phyloP scores from a whole-genome alignment of 1,139 yeast genomes.

The Blastobotrys arbuscula region DNA sequence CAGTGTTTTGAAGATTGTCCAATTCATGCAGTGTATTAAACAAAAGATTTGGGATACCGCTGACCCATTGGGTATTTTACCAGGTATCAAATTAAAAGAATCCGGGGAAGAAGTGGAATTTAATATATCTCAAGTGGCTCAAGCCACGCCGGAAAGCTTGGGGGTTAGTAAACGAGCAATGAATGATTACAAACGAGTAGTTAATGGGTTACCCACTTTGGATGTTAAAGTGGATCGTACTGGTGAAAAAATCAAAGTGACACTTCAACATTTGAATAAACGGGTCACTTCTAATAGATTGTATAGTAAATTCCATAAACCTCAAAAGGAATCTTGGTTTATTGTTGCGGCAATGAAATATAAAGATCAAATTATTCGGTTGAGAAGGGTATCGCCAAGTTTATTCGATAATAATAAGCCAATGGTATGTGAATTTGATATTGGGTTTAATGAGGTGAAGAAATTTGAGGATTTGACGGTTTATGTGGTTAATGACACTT shows the following conservation, averaged over 20 bases:
- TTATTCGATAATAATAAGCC: neutral
- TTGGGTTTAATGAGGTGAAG: slow-evolving; percentile 2
- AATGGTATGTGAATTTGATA: slow-evolving; percentile 6
- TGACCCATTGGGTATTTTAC: slow-evolving; percentile 61
- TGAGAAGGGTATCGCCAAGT: slow-evolving; percentile 9
- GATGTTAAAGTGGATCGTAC: slow-evolving; percentile 31
- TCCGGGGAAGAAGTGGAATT: slow-evolving; percentile 14
- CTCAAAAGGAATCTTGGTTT: slow-evolving; percentile 95
- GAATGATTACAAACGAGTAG: slow-evolving; percentile 37
- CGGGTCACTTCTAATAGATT: slow-evolving; percentile 50
- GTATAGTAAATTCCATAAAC: slow-evolving; percentile 75
- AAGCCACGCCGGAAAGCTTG: slow-evolving; percentile 18
- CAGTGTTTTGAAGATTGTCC: slow-evolving; percentile 55
- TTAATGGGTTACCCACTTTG: slow-evolving; percentile 46
- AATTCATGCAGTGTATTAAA: slow-evolving; percentile 79
- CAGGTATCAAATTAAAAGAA: slow-evolving; percentile 49
- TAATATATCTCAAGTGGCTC: slow-evolving; percentile 26
- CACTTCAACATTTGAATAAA: slow-evolving; percentile 45
- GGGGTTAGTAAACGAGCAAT: slow-evolving; percentile 33
- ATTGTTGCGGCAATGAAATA: slow-evolving; percentile 50
- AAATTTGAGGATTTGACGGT: slow-evolving; percentile 10
- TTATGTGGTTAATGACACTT: slow-evolving; percentile 8
- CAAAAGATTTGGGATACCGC: slow-evolving; percentile 86
- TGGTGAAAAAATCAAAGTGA: slow-evolving; percentile 39
- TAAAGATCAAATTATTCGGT: slow-evolving; percentile 8